Percentiles rank a stretch among this genome's conserved stretches.
Conservation (phyloP, 495 filamentous ascomycete species). For the Penicillium robsamsonii region DNA sequence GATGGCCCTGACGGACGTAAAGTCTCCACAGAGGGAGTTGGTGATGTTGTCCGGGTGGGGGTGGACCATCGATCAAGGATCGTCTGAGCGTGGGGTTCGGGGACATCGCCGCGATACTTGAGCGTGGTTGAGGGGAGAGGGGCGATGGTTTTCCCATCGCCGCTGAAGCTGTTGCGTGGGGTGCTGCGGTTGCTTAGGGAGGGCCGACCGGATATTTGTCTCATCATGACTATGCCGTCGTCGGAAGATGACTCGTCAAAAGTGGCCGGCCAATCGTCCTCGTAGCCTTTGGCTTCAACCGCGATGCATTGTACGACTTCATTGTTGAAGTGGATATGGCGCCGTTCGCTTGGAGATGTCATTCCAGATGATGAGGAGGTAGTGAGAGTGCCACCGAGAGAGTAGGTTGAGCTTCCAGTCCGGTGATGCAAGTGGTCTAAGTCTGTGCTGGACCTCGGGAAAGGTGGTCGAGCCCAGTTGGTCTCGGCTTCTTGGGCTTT, state of each 20-base stretch:
- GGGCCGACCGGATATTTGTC: constrained; percentile 50
- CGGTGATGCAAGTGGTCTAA: constrained; percentile 52
- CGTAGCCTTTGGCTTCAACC: constrained; percentile 79
- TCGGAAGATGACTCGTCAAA: constrained; percentile 64
- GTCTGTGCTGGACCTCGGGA: constrained; percentile 64
- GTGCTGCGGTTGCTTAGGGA: constrained; percentile 48
- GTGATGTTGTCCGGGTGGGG: constrained; percentile 46
- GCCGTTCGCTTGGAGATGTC: constrained; percentile 67
- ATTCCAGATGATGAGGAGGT: constrained; percentile 47
- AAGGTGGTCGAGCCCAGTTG: constrained; percentile 41
- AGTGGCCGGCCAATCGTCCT: constrained; percentile 49
- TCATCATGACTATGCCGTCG: constrained; percentile 86
- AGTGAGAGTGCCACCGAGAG: constrained; percentile 29
- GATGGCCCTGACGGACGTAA: constrained; percentile 55
- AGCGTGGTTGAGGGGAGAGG: constrained; percentile 89
- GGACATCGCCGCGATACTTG: constrained; percentile 81
- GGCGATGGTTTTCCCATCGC: constrained; percentile 86
- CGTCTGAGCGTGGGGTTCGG: constrained; percentile 50
- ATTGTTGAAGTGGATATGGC: constrained; percentile 95
- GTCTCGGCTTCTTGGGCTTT: constrained; percentile 78
- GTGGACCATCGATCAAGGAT: constrained; percentile 36
- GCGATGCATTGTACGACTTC: constrained; percentile 95
- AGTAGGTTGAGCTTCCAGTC: constrained; percentile 29
- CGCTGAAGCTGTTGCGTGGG: constrained; percentile 51
- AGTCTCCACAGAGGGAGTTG: constrained; percentile 76